Evolutionary conservation across 257 asterid genomes (phyloP).

Genomic region (Gynochthodes officinalis): DNA sequence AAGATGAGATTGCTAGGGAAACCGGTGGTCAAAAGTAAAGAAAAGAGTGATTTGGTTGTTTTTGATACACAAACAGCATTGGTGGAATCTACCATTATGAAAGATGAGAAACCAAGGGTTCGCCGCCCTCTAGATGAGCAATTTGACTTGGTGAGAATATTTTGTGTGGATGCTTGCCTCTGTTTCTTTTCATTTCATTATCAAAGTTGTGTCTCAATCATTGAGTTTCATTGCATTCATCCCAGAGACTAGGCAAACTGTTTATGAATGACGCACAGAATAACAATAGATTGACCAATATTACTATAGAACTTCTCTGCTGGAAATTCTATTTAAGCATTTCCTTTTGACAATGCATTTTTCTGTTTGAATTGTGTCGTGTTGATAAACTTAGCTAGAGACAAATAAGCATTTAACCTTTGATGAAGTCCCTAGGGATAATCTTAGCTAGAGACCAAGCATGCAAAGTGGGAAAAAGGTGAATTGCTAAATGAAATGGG

Average conservation of each 20-base stretch:
- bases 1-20: conserved; percentile 24
- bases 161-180: background rate
- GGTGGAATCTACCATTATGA: conserved; percentile 8
- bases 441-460: background rate
- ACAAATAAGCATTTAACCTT: background rate
- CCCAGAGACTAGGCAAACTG: background rate
- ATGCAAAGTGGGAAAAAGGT: background rate
- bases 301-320: background rate
- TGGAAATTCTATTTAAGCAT: background rate
- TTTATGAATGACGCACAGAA: background rate
- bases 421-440: background rate
- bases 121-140: conserved; percentile 83
- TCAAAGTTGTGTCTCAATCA: background rate
- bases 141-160: conserved; percentile 68
- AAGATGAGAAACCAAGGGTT: conserved; percentile 43
- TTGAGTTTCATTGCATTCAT: background rate
- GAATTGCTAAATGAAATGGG: background rate
- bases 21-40: conserved; percentile 18
- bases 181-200: conserved; percentile 1
- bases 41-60: conserved; percentile 17
- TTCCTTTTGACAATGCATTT: no score
- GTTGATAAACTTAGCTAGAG: no score
- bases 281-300: background rate
- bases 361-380: background rate
- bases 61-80: conserved; percentile 18